A percentile compares a stretch with the other conserved stretches of the same genome.
These are phyloP conservation scores for Cardamine chenopodiifolia DNA, from an alignment of 345 rosid species.

Conservation along the genomic window DNA sequence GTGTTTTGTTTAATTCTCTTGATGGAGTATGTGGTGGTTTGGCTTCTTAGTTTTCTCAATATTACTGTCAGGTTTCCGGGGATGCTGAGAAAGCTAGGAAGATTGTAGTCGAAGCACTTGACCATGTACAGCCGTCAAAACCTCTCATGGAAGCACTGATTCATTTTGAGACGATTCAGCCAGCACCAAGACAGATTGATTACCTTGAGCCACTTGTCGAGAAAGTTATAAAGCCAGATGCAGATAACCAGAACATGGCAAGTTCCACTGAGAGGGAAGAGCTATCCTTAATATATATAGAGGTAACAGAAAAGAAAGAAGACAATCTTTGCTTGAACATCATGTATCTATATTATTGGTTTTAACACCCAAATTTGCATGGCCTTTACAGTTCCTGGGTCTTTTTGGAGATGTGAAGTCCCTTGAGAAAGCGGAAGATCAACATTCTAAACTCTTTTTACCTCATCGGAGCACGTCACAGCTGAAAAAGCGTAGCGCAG, in stretches of 20 bases:
- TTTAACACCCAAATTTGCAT: constrained; percentile 17
- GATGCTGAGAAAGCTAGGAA: constrained; percentile 81
- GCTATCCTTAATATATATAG: constrained; percentile 78
- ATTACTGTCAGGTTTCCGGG: constrained; percentile 56
- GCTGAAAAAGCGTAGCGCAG: constrained; percentile 80
- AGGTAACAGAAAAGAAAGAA: constrained; percentile 50
- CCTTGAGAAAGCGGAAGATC: constrained; percentile 75
- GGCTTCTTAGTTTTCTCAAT: constrained; percentile 6
- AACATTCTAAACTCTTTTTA: constrained; percentile 77
- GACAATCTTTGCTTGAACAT: not conserved
- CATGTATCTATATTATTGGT: constrained; percentile 6
- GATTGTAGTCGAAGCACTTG: constrained; percentile 70
- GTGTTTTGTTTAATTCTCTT: constrained; percentile 11
- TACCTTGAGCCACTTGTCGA: constrained; percentile 72
- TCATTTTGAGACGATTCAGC: constrained; percentile 70
- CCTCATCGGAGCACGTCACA: constrained; percentile 67
- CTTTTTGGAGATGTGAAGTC: constrained; percentile 70
- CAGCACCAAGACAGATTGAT: constrained; percentile 70
- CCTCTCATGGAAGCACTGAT: constrained; percentile 78
- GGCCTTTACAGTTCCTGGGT: constrained; percentile 69
- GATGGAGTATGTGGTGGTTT: constrained; percentile 7
- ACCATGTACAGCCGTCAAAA: constrained; percentile 75
- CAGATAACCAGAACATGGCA: constrained; percentile 54
- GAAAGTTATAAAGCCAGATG: constrained; percentile 61
- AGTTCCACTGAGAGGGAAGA: constrained; percentile 81